Base-by-base conservation (phyloP, 192 early-diverging fungal species). In the Fimicolochytrium jonesii region DNA sequence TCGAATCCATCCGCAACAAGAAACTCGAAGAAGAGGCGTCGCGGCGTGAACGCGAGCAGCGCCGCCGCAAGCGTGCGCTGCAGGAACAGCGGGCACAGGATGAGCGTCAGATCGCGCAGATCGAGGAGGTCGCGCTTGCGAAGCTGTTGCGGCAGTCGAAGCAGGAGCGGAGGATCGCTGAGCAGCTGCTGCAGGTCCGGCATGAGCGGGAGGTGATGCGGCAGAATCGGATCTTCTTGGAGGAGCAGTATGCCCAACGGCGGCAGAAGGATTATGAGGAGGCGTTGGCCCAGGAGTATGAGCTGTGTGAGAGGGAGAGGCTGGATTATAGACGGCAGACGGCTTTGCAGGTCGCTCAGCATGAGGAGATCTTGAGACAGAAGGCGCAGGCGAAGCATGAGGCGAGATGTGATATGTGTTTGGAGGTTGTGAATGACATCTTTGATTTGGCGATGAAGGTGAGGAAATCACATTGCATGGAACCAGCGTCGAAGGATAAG, bases 161-260 rank as follows among this genome's bases (percentile, higher is more conserved):
- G 67, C 83, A 85, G 57, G 83, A 85, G 53, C 54, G 81, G 6
- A 43, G 83, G 4, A 85, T 85, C n/a, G 81, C 78, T 2, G 78
- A 84, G 53, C 79, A 84, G 76, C 72, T 85, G 0, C 62, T 79
- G 59, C 71, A 79, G 30, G 65, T 81, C 18, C 68, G 83, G 13
- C 76, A 82, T 32, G 75, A 84, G 70, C 84, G 83, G 26, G 73
- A 78, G 46, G 68, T 85, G 10, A 81, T 85, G 70, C 57, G 56
- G 11, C 64, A 79, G 48, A 84, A 85, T 63, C 48, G 79, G 30
- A 47, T 73, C 29, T 68, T 66, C 54, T 58, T 78, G 4, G 81
- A 85, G 42, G 39, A 76, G 48, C 83, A 85, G 56, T 85, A 85
- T 48, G 73, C 73, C 9, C 63, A 73, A 23, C 68, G 76, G 23